Conservation (phyloP, 2,329 filamentous ascomycete genomes). For the Xylaria sp. region DNA sequence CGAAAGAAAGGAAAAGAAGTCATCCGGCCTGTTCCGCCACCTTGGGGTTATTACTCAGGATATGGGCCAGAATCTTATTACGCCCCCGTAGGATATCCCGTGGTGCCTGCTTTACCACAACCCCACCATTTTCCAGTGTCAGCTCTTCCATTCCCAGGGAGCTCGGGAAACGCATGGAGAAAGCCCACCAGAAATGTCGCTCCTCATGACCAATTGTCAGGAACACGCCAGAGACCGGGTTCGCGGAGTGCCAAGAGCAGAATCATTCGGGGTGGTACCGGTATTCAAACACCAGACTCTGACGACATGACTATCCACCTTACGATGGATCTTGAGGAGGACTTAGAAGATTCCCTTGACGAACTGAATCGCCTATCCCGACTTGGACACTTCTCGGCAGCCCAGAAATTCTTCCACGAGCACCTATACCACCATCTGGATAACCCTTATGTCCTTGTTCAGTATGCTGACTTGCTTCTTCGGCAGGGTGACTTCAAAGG, state of each 20-base stretch:
- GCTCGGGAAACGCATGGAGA: not conserved
- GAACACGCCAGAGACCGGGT: not conserved
- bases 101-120: slow-evolving; percentile 11
- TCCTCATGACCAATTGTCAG: not conserved
- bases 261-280: slow-evolving; percentile 18
- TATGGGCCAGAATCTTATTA: slow-evolving; percentile 4
- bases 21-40: not conserved
- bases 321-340: slow-evolving; percentile 31
- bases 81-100: not conserved
- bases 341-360: slow-evolving; percentile 36
- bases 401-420: slow-evolving; percentile 30
- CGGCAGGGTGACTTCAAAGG: slow-evolving; percentile 38
- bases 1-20: slow-evolving; percentile 29
- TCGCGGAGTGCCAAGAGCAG: not conserved
- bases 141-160: not conserved
- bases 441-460: slow-evolving; percentile 36
- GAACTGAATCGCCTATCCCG: slow-evolving; percentile 35
- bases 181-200: slow-evolving; percentile 13
- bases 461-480: slow-evolving; percentile 39
- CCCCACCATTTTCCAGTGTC: slow-evolving; percentile 1
- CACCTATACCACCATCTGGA: slow-evolving; percentile 33
- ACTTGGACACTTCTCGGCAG: slow-evolving; percentile 35
- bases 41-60: slow-evolving; percentile 11
- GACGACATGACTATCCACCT: slow-evolving; percentile 34
- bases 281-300: slow-evolving; percentile 25